Evolutionary conservation across 495 filamentous ascomycete genomes (phyloP).

Genomic region (Xylaria flabelliformis): DNA sequence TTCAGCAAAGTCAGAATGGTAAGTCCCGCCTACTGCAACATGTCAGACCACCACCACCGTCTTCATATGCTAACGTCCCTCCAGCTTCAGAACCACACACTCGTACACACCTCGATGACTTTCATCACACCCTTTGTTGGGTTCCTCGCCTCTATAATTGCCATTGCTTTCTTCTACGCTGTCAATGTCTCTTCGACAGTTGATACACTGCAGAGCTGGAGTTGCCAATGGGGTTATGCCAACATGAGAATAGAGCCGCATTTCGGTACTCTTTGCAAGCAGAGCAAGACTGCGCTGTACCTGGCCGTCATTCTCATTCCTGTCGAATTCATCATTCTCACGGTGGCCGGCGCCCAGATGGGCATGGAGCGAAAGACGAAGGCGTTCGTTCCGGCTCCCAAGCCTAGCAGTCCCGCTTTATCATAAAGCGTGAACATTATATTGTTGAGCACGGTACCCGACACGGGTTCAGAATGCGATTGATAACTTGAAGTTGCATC

Average conservation of each 20-base stretch:
- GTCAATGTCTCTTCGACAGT: slow-evolving; percentile 54
- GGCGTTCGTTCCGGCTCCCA: slow-evolving; percentile 28
- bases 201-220: slow-evolving; percentile 61
- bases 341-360: slow-evolving; percentile 46
- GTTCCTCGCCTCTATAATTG: slow-evolving; percentile 55
- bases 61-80: slow-evolving; percentile 13
- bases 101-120: slow-evolving; percentile 47
- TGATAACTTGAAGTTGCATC: neutral
- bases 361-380: slow-evolving; percentile 46
- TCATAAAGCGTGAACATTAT: slow-evolving; percentile 16
- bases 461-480: neutral
- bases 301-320: slow-evolving; percentile 60
- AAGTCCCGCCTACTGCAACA: slow-evolving; percentile 26
- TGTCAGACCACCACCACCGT: neutral
- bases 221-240: slow-evolving; percentile 57
- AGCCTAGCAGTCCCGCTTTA: slow-evolving; percentile 37
- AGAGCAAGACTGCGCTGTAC: slow-evolving; percentile 57
- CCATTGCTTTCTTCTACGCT: slow-evolving; percentile 60
- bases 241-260: slow-evolving; percentile 53
- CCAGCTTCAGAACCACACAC: slow-evolving; percentile 51
- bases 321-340: slow-evolving; percentile 52
- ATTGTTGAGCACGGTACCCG: neutral
- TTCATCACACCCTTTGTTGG: slow-evolving; percentile 50
- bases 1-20: slow-evolving; percentile 50
- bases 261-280: slow-evolving; percentile 56